Conservation (phyloP, 2,329 filamentous ascomycete species). For the Ophidiomyces ophidiicola region DNA sequence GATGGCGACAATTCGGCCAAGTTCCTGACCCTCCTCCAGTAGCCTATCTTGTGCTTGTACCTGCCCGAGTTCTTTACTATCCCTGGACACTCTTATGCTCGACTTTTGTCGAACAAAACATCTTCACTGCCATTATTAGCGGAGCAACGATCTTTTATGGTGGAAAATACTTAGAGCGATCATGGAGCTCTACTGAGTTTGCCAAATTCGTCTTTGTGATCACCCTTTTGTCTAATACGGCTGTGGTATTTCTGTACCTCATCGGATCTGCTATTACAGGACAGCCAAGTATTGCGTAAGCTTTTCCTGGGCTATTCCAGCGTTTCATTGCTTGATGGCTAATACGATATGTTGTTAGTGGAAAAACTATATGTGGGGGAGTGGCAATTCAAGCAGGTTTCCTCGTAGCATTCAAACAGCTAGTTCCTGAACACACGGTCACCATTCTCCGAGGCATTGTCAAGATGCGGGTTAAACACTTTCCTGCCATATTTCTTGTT, state of each 20-base stretch:
- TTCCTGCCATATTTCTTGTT: slow-evolving; percentile 62
- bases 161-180: slow-evolving; percentile 86
- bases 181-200: slow-evolving; percentile 86
- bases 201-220: slow-evolving; percentile 75
- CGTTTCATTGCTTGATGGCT: not conserved
- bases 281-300: slow-evolving; percentile 29
- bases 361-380: slow-evolving; percentile 75
- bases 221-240: slow-evolving; percentile 65
- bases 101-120: slow-evolving; percentile 82
- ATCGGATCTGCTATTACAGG: slow-evolving; percentile 55
- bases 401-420: slow-evolving; percentile 93
- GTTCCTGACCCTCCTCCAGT: slow-evolving; percentile 37
- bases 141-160: slow-evolving; percentile 75
- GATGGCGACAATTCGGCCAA: slow-evolving; percentile 51
- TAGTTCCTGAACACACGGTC: slow-evolving; percentile 92
- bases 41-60: slow-evolving; percentile 78
- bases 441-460: slow-evolving; percentile 80
- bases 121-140: slow-evolving; percentile 71
- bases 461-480: slow-evolving; percentile 75
- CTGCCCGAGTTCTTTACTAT: slow-evolving; percentile 69
- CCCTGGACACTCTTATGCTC: slow-evolving; percentile 87
- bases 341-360: slow-evolving; percentile 34
- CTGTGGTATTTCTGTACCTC: slow-evolving; percentile 62
- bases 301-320: slow-evolving; percentile 1
- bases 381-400: slow-evolving; percentile 84